Evolutionary conservation across 2,329 filamentous ascomycete genomes (phyloP).

Genomic region (Lasiodiplodia hormozganensis): DNA sequence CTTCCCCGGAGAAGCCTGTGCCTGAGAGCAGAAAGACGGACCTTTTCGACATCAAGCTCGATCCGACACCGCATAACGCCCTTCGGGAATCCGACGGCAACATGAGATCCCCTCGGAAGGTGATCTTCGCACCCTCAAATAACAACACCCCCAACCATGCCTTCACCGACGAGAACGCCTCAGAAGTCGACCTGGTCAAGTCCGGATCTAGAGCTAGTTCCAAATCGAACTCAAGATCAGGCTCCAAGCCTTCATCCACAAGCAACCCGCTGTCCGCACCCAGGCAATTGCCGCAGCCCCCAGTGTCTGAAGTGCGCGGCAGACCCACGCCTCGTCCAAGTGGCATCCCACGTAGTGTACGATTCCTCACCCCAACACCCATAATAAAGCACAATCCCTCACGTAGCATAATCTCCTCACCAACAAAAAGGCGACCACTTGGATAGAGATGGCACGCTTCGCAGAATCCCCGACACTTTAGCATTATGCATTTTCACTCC

Average conservation of each 20-base stretch:
- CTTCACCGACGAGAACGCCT: slow-evolving; percentile 44
- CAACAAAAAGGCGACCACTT: neutral
- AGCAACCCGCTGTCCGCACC: slow-evolving; percentile 15
- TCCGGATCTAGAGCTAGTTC: slow-evolving; percentile 9
- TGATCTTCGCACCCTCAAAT: slow-evolving; percentile 44
- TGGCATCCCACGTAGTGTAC: slow-evolving; percentile 28
- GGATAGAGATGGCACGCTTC: neutral
- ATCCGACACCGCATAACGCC: slow-evolving; percentile 38
- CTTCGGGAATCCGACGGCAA: slow-evolving; percentile 47
- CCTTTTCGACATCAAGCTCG: slow-evolving; percentile 45
- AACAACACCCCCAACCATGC: slow-evolving; percentile 38
- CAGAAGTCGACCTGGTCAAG: slow-evolving; percentile 39
- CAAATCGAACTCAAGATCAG: slow-evolving; percentile 29
- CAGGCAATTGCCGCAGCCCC: slow-evolving; percentile 4
- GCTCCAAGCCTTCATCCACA: slow-evolving; percentile 34
- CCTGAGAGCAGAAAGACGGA: slow-evolving; percentile 35
- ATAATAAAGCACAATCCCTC: neutral
- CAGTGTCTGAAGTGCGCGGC: neutral
- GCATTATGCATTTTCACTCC: neutral
- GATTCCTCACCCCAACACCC: slow-evolving; percentile 4
- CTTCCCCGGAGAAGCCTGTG: slow-evolving; percentile 35
- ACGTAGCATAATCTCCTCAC: neutral
- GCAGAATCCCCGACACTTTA: neutral
- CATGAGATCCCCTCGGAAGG: slow-evolving; percentile 45
- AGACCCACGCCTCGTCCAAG: slow-evolving; percentile 12